These are phyloP conservation scores for Ustilago hordei DNA, from an alignment of 1,284 basidiomycete species.

Conservation along the genomic window DNA sequence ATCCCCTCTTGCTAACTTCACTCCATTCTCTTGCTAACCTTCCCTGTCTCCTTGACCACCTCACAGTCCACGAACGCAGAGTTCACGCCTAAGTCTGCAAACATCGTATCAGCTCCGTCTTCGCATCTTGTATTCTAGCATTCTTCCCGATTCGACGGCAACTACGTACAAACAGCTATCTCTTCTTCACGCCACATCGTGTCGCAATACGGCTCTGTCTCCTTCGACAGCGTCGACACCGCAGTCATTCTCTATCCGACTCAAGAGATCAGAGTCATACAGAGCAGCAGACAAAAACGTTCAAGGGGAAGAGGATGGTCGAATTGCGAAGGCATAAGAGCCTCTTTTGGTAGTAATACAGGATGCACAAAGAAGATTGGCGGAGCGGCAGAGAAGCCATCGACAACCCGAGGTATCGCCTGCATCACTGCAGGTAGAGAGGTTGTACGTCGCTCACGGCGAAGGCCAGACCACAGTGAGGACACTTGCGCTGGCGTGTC, in stretches of 20 bases:
- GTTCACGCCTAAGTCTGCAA: slow-evolving; percentile 19
- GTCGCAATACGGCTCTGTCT: background rate
- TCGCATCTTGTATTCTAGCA: slow-evolving; percentile 45
- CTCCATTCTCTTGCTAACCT: background rate
- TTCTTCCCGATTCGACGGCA: slow-evolving; percentile 8
- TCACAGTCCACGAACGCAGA: slow-evolving; percentile 46
- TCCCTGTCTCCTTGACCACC: background rate
- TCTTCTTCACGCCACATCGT: background rate
- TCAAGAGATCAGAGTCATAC: background rate
- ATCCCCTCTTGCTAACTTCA: background rate
- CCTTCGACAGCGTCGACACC: no score
- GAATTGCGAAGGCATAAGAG: background rate
- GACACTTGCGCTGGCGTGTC: slow-evolving; percentile 94
- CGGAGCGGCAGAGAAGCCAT: background rate
- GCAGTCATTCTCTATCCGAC: background rate
- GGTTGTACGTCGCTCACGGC: slow-evolving; percentile 86
- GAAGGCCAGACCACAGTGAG: slow-evolving; percentile 87
- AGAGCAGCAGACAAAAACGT: background rate
- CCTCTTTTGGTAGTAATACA: slow-evolving; percentile 5
- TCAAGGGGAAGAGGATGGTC: background rate
- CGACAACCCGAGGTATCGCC: background rate
- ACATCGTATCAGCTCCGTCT: background rate
- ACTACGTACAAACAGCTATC: background rate
- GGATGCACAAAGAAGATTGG: background rate
- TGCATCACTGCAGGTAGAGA: slow-evolving; percentile 75